These are phyloP conservation scores for Amaranthus cruentus DNA, from an alignment of 148 eudicot genomes.

Conservation along the genomic window DNA sequence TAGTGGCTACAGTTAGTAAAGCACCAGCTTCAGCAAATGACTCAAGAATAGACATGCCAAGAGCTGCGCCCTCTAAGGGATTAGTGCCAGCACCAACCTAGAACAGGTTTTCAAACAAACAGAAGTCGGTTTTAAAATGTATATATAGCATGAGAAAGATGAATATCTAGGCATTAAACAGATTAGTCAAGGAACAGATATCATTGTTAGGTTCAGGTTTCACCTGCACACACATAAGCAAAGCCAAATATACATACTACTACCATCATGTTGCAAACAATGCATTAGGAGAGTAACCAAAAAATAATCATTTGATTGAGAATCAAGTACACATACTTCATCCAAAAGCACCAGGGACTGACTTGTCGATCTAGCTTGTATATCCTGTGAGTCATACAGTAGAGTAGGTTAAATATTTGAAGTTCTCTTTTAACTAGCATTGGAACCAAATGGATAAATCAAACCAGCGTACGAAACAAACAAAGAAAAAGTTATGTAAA, in stretches of 20 bases:
- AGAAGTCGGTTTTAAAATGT: not conserved
- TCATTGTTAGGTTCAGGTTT: constrained; percentile 4
- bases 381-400: constrained; percentile 53
- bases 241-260: not conserved
- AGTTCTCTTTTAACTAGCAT: not conserved
- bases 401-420: constrained; percentile 16
- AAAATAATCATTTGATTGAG: not conserved
- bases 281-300: not conserved
- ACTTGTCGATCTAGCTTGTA: constrained; percentile 61
- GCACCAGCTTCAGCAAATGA: constrained; percentile 79
- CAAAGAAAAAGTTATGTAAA: not conserved
- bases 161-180: not conserved
- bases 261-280: not conserved
- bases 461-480: not conserved
- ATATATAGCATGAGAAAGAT: not conserved
- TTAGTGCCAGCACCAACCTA: constrained; percentile 99
- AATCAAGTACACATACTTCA: constrained; percentile 54
- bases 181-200: constrained; percentile 5
- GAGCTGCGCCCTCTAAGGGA: constrained; percentile 99
- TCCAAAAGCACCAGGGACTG: constrained; percentile 84
- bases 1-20: constrained; percentile 78
- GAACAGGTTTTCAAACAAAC: constrained; percentile 15
- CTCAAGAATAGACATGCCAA: constrained; percentile 94
- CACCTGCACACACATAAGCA: not conserved
- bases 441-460: constrained; percentile 2